Conservation (phyloP, 2,329 filamentous ascomycete genomes). For the Zymoseptoria crescenta region DNA sequence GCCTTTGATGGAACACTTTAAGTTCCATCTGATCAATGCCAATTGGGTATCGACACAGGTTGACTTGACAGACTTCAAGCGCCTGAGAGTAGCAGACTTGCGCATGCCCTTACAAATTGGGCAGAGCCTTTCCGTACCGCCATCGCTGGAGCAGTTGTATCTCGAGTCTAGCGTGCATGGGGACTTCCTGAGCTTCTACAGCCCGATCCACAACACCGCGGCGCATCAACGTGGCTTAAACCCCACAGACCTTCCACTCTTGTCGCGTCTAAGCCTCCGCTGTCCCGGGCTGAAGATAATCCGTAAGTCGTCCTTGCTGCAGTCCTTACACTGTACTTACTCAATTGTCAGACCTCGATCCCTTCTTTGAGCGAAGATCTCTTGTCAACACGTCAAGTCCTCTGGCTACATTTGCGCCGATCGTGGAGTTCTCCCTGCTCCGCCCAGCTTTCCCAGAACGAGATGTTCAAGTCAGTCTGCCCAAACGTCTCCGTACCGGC, state of each 20-base stretch:
- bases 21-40: neutral
- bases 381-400: neutral
- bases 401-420: neutral
- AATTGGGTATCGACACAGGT: neutral
- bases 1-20: neutral
- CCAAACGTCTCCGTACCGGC: neutral
- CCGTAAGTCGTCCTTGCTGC: neutral
- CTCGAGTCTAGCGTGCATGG: neutral
- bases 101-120: neutral
- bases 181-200: neutral
- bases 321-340: neutral
- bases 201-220: neutral
- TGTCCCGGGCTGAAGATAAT: neutral
- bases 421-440: neutral
- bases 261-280: neutral
- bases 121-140: slow-evolving; percentile 4
- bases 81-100: slow-evolving; percentile 3
- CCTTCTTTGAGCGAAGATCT: neutral
- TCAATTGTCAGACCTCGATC: neutral
- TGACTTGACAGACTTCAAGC: slow-evolving; percentile 1
- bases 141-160: neutral
- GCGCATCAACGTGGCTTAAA: neutral
- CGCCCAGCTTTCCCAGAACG: neutral
- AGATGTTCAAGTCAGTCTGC: neutral
- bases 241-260: neutral